These are phyloP conservation scores for Syncephalastrum monosporum DNA, from an alignment of 371 early-diverging fungal genomes.

Conservation along the genomic window DNA sequence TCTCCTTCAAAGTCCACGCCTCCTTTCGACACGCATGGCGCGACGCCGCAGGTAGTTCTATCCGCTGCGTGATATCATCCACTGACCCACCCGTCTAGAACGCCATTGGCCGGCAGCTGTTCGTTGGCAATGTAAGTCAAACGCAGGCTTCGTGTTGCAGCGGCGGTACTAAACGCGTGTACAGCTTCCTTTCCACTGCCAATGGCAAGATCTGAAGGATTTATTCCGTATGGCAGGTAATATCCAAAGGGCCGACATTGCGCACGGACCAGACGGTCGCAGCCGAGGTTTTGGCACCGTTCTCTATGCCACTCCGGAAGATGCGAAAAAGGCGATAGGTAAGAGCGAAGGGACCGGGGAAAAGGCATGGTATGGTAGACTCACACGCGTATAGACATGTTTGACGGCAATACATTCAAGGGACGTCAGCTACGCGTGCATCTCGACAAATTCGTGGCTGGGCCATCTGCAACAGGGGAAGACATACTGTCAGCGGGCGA, in stretches of 20 bases:
- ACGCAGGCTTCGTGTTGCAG: too few species aligned
- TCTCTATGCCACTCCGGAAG: slow-evolving; percentile 62
- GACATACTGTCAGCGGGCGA: too few species aligned
- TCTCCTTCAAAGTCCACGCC: not conserved
- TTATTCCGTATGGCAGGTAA: slow-evolving; percentile 69
- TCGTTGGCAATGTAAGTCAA: slow-evolving; percentile 62
- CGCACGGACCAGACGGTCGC: slow-evolving; percentile 57
- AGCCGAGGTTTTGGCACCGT: slow-evolving; percentile 74
- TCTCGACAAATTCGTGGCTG: slow-evolving; percentile 39
- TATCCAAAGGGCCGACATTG: slow-evolving; percentile 68
- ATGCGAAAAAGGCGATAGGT: slow-evolving; percentile 59
- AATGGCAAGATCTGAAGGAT: slow-evolving; percentile 81
- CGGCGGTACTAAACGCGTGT: not conserved
- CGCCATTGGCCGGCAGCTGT: slow-evolving; percentile 50
- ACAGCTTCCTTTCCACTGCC: slow-evolving; percentile 62
- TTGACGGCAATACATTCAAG: slow-evolving; percentile 41
- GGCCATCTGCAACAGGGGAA: not conserved
- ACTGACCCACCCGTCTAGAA: not conserved
- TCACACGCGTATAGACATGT: slow-evolving; percentile 27
- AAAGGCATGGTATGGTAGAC: not conserved
- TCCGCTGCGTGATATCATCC: not conserved
- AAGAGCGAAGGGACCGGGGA: slow-evolving; percentile 6
- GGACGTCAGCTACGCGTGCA: slow-evolving; percentile 48
- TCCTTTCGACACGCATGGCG: too few species aligned
- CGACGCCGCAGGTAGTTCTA: too few species aligned